These are phyloP conservation scores for Crinitomyces ghanaensis DNA, from an alignment of 805 yeast species.

Conservation along the genomic window DNA sequence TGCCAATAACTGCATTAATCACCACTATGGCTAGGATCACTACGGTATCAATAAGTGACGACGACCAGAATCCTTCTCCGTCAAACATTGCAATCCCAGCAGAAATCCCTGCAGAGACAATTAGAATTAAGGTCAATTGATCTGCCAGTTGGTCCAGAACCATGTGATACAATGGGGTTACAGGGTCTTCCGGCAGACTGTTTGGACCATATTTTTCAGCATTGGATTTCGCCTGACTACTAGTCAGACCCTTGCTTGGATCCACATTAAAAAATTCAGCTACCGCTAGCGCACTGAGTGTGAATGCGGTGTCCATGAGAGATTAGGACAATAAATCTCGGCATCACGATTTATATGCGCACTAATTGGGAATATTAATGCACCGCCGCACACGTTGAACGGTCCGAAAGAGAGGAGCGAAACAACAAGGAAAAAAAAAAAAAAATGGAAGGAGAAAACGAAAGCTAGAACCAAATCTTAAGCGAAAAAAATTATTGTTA, in stretches of 20 bases:
- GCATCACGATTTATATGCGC: background rate
- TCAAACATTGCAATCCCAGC: conserved; percentile 86
- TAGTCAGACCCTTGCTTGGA: conserved; percentile 15
- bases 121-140: conserved; percentile 73
- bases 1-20: conserved; percentile 82
- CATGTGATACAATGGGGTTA: conserved; percentile 27
- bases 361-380: no score
- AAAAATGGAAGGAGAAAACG: no score
- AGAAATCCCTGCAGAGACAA: conserved; percentile 78
- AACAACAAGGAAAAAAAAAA: no score
- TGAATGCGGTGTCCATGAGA: conserved; percentile 13
- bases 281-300: conserved; percentile 7
- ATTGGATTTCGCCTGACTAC: conserved; percentile 13
- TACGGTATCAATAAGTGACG: conserved; percentile 27
- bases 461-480: no score
- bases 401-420: no score
- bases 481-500: no score
- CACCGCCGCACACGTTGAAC: no score
- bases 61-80: conserved; percentile 64
- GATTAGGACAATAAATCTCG: background rate
- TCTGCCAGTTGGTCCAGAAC: conserved; percentile 46
- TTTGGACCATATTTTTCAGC: conserved; percentile 16
- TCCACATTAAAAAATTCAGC: conserved; percentile 13
- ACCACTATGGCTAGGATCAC: conserved; percentile 75
- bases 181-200: conserved; percentile 27